These are phyloP conservation scores for Penicillium crystallinum DNA, from an alignment of 495 filamentous ascomycete genomes.

Conservation along the genomic window DNA sequence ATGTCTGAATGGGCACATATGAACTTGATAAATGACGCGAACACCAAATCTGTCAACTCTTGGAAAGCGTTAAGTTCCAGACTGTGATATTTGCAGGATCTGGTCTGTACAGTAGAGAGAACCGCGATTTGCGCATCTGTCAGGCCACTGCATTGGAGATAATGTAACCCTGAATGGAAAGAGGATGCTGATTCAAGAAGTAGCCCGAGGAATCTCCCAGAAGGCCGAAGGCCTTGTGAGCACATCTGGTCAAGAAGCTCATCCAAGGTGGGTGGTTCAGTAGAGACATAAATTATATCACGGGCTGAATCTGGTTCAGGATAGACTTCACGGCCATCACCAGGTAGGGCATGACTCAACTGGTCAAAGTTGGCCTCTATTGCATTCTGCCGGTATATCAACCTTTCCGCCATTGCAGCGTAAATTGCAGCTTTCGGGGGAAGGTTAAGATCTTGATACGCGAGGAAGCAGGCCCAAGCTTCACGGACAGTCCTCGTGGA, in stretches of 20 bases:
- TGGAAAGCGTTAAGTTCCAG: slow-evolving; percentile 21
- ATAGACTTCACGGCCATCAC: slow-evolving; percentile 56
- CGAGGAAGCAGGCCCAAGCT: slow-evolving; percentile 66
- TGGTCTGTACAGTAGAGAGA: slow-evolving; percentile 26
- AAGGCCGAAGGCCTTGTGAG: slow-evolving; percentile 39
- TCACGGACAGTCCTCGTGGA: slow-evolving; percentile 65
- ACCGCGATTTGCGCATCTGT: slow-evolving; percentile 28
- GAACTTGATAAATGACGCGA: slow-evolving; percentile 47
- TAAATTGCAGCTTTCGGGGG: slow-evolving; percentile 40
- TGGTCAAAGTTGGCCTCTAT: slow-evolving; percentile 17
- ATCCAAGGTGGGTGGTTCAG: slow-evolving; percentile 49
- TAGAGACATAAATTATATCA: slow-evolving; percentile 53
- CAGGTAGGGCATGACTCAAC: slow-evolving; percentile 41
- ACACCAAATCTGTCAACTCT: slow-evolving; percentile 35
- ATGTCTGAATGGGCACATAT: slow-evolving; percentile 30
- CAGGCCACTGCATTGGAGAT: slow-evolving; percentile 35
- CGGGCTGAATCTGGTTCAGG: slow-evolving; percentile 52
- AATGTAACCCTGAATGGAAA: slow-evolving; percentile 35
- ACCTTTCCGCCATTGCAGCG: slow-evolving; percentile 57
- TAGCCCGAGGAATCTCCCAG: slow-evolving; percentile 38
- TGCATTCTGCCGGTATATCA: slow-evolving; percentile 40
- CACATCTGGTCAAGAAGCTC: slow-evolving; percentile 53
- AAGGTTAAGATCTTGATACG: slow-evolving; percentile 40
- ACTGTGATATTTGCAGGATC: slow-evolving; percentile 11
- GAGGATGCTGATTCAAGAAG: slow-evolving; percentile 42